Evolutionary conservation across 805 yeast genomes (phyloP), one percentile per base, ranked within the genome.

Genomic region (Starmerella khaoyaiensis): DNA sequence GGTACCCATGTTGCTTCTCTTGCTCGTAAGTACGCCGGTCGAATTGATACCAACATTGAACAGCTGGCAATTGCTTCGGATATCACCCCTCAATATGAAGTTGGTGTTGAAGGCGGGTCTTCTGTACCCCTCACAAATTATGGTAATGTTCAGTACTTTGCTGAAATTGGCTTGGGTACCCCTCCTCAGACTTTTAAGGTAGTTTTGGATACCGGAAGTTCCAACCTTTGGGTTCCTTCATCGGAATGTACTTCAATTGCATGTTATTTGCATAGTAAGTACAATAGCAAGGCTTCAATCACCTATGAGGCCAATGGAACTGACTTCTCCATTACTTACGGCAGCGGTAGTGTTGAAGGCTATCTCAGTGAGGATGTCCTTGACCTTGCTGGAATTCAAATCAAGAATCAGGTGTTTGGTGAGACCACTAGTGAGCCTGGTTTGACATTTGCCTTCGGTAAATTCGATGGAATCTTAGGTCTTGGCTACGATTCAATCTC

Each of bases 351-450:
- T 33, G 67, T 87, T 62, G 84, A 81, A 56, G 98, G 98, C 38
- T 90, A 69, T 59, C 76, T 90, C 28, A 84, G 96, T 28, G 79
- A 79, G 58, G 98, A 90, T 58, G 65, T 75, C 30, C 63, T 90
- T 52, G 65, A 71, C 44, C 64, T 90, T 47, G 97, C 96, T 42
- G 90, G 77, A 55, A 72, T 90, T 63, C 62, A 67, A 39, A 86
- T 90, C 55, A 79, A 84, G 49, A 65, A 77, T 48, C 97, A 87
- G 67, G 93, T 78, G 58, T 90, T 90, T 57, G 97, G 94, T 44
- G 98, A 90, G 69, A 87, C 95, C 46, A 90, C 98, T 41, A 72
- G 74, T 52, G 98, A 90, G 68, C 97, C 97, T 29, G 98, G 98
- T 40, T 71, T 90, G 50, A 90, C 96, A 0, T 90, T 90, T 65